A percentile compares a stretch with the other conserved stretches of the same genome.
These are phyloP conservation scores for Ceratocystiopsis brevicomis DNA, from an alignment of 2,329 filamentous ascomycete species.

Conservation along the genomic window DNA sequence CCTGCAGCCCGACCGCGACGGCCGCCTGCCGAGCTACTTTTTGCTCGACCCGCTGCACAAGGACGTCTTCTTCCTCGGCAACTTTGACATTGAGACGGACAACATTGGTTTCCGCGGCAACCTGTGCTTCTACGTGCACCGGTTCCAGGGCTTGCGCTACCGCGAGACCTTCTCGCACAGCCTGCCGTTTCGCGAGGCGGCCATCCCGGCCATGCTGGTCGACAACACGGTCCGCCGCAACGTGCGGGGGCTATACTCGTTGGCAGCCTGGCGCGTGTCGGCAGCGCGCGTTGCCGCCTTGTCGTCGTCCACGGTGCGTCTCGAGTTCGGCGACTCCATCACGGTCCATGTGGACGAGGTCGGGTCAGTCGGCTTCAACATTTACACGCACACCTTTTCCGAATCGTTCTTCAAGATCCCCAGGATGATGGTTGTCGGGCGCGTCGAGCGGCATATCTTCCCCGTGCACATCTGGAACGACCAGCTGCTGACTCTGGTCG, in stretches of 20 bases:
- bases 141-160: conserved; percentile 3
- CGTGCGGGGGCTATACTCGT: conserved; percentile 1
- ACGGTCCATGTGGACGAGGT: background rate
- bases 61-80: conserved; percentile 6
- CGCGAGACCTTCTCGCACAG: conserved; percentile 3
- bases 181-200: conserved; percentile 1
- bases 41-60: conserved; percentile 4
- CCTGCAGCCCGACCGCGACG: conserved; percentile 6
- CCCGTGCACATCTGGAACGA: conserved; percentile 8
- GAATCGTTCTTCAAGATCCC: conserved; percentile 4
- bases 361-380: conserved; percentile 6
- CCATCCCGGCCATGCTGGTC: conserved; percentile 2
- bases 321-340: background rate
- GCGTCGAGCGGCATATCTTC: background rate
- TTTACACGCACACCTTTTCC: conserved; percentile 5
- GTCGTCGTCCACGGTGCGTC: background rate
- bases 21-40: conserved; percentile 7
- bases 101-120: background rate
- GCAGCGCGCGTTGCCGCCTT: background rate
- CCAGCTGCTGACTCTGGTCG: conserved; percentile 7
- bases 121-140: conserved; percentile 6
- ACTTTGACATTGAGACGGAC: conserved; percentile 2
- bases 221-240: conserved; percentile 5
- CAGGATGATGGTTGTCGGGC: background rate
- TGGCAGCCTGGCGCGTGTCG: conserved; percentile 6